Evolutionary conservation across 768 basidiomycete species (phyloP), one percentile per base, ranked within the genome.

Genomic region (Rhodotorula diobovata): DNA sequence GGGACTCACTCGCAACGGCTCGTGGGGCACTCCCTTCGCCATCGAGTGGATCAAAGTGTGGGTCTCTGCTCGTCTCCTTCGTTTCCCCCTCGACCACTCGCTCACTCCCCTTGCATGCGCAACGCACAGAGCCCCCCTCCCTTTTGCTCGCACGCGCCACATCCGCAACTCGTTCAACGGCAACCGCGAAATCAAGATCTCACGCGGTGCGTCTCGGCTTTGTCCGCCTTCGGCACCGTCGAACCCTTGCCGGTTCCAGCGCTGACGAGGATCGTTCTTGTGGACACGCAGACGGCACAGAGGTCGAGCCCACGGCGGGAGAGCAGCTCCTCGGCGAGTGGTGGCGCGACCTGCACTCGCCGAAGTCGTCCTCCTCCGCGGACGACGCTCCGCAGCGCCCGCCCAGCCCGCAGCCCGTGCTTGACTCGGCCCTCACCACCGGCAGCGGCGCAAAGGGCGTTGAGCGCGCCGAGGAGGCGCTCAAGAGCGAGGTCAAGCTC

Each of bases 151-250:
- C 56, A 89, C 89, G 45, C 85, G 88, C 37, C 89, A 92, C 78
- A 80, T 96, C 62, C 87, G 90, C 53, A 98, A 97, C 78, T 88
- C 89, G 5, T 97, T 93, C 93, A 97, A 97, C 76, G 86, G 91
- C 74, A 90, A 89, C 68, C 75, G 81, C 18, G 82, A 82, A 61
- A 78, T 83, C 74, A 82, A 82, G 68, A 80, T 81, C 63, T 74
- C 74, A 35, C 66, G 72, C 4, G 74, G 74, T 64, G 23, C 34
- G 66, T 60, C 41, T 15, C 10, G 15, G 45, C n/a, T n/a, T 21
- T 28, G 16, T 4, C 23, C 2, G 0, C 2, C 35, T 23, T 12
- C 11, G 56, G 18, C 37, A 7, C 61, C n/a, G 86, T 61, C 88
- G 25, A 21, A 21, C 16, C 18, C 18, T 43, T 3, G 14, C 6